Percentiles rank a stretch among this genome's conserved stretches.
Evolutionary conservation across 768 basidiomycete genomes (phyloP).

Genomic region (Leccinum barrowsii): DNA sequence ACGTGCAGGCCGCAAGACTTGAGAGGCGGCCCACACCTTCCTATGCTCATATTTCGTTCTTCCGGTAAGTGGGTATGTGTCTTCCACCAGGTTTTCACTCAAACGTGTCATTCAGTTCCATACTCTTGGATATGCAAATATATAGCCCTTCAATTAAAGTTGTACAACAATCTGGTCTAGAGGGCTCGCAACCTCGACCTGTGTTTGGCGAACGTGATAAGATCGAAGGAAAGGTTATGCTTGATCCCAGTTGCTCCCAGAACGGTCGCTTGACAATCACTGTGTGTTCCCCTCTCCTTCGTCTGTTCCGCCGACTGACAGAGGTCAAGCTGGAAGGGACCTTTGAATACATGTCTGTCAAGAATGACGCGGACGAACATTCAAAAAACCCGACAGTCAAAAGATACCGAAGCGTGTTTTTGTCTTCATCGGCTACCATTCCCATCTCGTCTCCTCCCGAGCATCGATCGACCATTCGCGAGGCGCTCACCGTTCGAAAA

Average conservation of each 20-base stretch:
- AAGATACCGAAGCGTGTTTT: slow-evolving; percentile 44
- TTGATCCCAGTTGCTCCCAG: slow-evolving; percentile 49
- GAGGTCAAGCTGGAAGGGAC: slow-evolving; percentile 55
- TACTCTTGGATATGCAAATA: slow-evolving; percentile 57
- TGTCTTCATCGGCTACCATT: slow-evolving; percentile 44
- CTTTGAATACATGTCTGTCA: slow-evolving; percentile 43
- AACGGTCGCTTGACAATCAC: slow-evolving; percentile 57
- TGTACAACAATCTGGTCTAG: slow-evolving; percentile 29
- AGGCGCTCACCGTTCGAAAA: slow-evolving; percentile 41
- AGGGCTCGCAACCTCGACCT: slow-evolving; percentile 31
- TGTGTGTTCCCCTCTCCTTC: slow-evolving; percentile 32
- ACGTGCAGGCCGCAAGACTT: slow-evolving; percentile 29
- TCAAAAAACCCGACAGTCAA: slow-evolving; percentile 21
- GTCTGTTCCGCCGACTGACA: slow-evolving; percentile 2
- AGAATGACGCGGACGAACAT: slow-evolving; percentile 17
- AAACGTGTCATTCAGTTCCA: slow-evolving; percentile 35
- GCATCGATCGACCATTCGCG: slow-evolving; percentile 22
- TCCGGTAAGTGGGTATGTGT: slow-evolving; percentile 37
- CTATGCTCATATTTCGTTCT: slow-evolving; percentile 47
- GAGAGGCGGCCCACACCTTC: slow-evolving; percentile 13
- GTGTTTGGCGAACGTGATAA: slow-evolving; percentile 62
- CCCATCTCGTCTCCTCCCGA: slow-evolving; percentile 33
- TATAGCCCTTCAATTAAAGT: slow-evolving; percentile 59
- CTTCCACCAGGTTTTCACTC: not conserved
- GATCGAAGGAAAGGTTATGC: slow-evolving; percentile 55